A percentile compares a stretch with the other conserved stretches of the same genome.
Conservation (phyloP, 2,329 filamentous ascomycete genomes). For the Spiromastix sp. region DNA sequence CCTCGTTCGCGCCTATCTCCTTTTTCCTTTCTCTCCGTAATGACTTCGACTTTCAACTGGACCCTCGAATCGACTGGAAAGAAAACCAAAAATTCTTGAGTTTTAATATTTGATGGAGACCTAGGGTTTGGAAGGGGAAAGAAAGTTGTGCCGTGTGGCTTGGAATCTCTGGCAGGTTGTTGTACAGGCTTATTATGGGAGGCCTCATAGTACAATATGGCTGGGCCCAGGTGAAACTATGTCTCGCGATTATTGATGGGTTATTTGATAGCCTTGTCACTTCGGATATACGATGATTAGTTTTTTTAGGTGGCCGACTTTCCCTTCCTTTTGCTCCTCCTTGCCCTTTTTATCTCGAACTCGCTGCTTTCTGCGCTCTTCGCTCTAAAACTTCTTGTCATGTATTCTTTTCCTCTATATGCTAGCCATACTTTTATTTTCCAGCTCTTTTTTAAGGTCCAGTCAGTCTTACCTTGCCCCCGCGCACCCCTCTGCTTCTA, state of each 20-base stretch:
- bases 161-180: not conserved
- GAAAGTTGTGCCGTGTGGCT: not conserved
- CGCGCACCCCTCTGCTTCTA: constrained; percentile 5
- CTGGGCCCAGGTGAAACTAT: not conserved
- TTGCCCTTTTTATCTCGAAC: too few species aligned
- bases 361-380: too few species aligned
- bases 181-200: not conserved
- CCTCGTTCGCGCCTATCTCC: constrained; percentile 19
- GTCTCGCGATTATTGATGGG: too few species aligned
- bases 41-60: constrained; percentile 7
- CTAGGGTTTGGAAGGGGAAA: not conserved
- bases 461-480: constrained; percentile 7
- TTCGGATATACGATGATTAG: too few species aligned
- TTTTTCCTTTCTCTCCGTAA: constrained; percentile 19
- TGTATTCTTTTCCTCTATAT: constrained; percentile 30
- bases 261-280: too few species aligned
- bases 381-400: constrained; percentile 30
- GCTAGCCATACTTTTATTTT: constrained; percentile 24
- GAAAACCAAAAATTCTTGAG: constrained; percentile 17
- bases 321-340: constrained; percentile 29
- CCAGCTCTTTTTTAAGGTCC: constrained; percentile 15
- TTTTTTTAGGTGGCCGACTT: not conserved
- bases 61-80: constrained; percentile 5
- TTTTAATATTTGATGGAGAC: constrained; percentile 15
- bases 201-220: not conserved